phyloP scores from a whole-genome alignment of 805 yeast genomes.

The Schwanniomyces yamadae region DNA sequence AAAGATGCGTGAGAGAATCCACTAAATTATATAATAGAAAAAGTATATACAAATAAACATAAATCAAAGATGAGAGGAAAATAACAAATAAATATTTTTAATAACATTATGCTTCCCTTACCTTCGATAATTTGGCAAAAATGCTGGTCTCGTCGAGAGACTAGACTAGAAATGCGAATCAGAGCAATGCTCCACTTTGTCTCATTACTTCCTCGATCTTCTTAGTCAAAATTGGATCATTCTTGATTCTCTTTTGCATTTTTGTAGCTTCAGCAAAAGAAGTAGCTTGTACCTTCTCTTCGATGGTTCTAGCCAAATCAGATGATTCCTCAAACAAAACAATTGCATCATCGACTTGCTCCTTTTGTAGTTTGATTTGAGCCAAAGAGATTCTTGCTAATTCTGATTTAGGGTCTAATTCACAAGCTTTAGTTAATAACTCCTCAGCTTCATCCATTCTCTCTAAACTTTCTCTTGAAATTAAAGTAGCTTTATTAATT shows the following conservation, averaged over 20 bases:
- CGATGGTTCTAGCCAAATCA: slow-evolving; percentile 74
- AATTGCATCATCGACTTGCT: slow-evolving; percentile 79
- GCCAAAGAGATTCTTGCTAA: slow-evolving; percentile 89
- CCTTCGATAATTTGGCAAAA: too few species aligned
- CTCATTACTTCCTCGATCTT: slow-evolving; percentile 62
- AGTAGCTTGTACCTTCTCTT: slow-evolving; percentile 87
- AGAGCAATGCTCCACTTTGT: slow-evolving; percentile 14
- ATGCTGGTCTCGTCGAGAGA: slow-evolving; percentile 2
- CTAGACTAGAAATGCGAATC: slow-evolving; percentile 2
- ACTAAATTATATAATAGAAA: background rate
- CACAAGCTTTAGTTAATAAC: slow-evolving; percentile 71
- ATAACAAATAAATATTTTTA: background rate
- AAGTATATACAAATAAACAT: slow-evolving; percentile 3
- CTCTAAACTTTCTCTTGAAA: slow-evolving; percentile 55
- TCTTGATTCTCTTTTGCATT: slow-evolving; percentile 76
- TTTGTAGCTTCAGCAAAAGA: slow-evolving; percentile 91
- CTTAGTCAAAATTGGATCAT: slow-evolving; percentile 62
- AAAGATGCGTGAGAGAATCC: too few species aligned
- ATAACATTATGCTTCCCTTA: too few species aligned
- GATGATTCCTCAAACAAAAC: slow-evolving; percentile 80
- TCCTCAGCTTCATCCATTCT: slow-evolving; percentile 55
- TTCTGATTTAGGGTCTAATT: slow-evolving; percentile 84
- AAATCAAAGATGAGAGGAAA: background rate
- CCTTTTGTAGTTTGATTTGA: slow-evolving; percentile 82
- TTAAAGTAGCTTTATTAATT: slow-evolving; percentile 80